A percentile compares a stretch with the other conserved stretches of the same genome.
Evolutionary conservation across 2,329 filamentous ascomycete species (phyloP).

Genomic region (Scedosporium minutisporum): DNA sequence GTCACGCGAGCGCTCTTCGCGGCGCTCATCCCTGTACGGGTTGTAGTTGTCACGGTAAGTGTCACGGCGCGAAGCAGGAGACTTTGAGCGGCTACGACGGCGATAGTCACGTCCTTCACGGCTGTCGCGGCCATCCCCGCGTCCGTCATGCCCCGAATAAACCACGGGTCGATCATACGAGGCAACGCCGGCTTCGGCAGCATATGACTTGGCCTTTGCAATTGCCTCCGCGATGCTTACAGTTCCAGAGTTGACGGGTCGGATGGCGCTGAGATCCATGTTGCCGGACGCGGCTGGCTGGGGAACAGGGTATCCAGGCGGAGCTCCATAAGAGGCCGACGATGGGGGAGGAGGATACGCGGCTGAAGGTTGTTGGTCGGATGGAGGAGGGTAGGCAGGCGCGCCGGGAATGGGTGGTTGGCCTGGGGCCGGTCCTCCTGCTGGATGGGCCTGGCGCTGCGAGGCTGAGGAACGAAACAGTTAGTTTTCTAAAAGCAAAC

Average conservation of each 20-base stretch:
- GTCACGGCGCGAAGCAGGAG: conserved; percentile 57
- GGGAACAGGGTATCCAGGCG: conserved; percentile 41
- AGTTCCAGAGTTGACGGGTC: conserved; percentile 69
- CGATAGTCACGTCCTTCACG: conserved; percentile 25
- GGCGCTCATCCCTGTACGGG: conserved; percentile 77
- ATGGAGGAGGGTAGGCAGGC: conserved; percentile 18
- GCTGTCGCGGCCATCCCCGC: conserved; percentile 29
- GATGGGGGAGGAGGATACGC: conserved; percentile 29
- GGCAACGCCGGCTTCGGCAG: conserved; percentile 65
- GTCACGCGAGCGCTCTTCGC: conserved; percentile 51
- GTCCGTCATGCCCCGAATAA: conserved; percentile 27
- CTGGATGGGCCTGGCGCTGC: conserved; percentile 28
- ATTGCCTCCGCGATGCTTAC: conserved; percentile 79
- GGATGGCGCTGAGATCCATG: conserved; percentile 70
- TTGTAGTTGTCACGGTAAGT: conserved; percentile 67
- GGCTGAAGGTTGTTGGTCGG: conserved; percentile 3
- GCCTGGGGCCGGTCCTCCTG: conserved; percentile 22
- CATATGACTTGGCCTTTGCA: conserved; percentile 73
- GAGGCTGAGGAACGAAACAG: conserved; percentile 23
- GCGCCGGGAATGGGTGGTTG: conserved; percentile 28
- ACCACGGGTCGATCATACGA: conserved; percentile 48
- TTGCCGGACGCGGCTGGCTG: conserved; percentile 65
- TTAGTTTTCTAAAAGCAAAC: conserved; percentile 12
- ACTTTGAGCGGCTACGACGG: conserved; percentile 59
- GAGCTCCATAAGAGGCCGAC: conserved; percentile 25